Evolutionary conservation across 306 rosid species (phyloP).

Genomic region (Arachis stenosperma): DNA sequence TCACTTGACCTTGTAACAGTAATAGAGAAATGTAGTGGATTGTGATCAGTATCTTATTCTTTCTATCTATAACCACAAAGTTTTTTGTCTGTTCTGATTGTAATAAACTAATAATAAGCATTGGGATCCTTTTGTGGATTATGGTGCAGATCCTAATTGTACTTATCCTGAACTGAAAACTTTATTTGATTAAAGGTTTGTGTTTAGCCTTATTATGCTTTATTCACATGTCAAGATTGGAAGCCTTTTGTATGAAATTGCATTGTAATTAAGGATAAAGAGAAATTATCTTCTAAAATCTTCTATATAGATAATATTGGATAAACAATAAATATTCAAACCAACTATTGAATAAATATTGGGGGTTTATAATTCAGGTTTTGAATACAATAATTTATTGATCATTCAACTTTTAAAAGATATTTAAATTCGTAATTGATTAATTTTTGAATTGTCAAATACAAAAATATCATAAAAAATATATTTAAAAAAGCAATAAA

Average conservation of each 20-base stretch:
- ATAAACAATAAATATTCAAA: no score
- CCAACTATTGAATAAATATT: no score
- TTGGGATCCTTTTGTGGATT: slow-evolving; percentile 28
- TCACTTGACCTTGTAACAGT: slow-evolving; percentile 40
- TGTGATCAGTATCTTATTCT: slow-evolving; percentile 37
- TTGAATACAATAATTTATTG: no score
- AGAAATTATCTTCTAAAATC: not conserved
- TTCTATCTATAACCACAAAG: slow-evolving; percentile 1
- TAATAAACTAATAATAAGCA: not conserved
- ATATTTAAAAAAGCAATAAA: no score
- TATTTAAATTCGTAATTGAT: no score
- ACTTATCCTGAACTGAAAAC: slow-evolving; percentile 15
- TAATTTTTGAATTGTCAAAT: no score
- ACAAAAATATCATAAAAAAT: no score
- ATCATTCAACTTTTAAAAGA: no score
- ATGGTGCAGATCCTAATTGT: slow-evolving; percentile 20
- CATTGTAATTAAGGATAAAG: not conserved
- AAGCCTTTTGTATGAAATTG: not conserved
- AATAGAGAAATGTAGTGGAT: slow-evolving; percentile 18
- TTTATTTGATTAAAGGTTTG: not conserved
- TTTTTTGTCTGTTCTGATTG: slow-evolving; percentile 21
- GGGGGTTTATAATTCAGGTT: no score
- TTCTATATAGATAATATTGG: no score
- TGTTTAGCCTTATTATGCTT: not conserved
- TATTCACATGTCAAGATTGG: slow-evolving; percentile 5